Percentiles rank a stretch among this genome's conserved stretches.
Conservation (phyloP, 441 rosid species). For the Croton setiger region DNA sequence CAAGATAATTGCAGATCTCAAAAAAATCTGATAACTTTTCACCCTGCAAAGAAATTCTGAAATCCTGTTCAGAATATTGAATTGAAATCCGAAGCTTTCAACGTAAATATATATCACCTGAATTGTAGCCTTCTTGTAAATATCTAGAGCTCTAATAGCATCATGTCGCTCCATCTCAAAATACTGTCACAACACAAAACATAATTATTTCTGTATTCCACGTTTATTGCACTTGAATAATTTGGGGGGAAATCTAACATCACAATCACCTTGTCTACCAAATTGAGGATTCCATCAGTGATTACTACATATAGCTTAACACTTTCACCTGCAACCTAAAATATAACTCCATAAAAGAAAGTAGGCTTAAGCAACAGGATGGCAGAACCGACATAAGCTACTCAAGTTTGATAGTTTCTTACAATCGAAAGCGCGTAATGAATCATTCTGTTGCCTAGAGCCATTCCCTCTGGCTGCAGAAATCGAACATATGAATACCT, state of each 20-base stretch:
- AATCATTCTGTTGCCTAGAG: slow-evolving; percentile 37
- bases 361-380: slow-evolving; percentile 6
- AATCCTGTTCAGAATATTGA: no score
- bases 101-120: slow-evolving; percentile 30
- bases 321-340: slow-evolving; percentile 48
- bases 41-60: slow-evolving; percentile 28
- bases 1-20: slow-evolving; percentile 40
- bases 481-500: not conserved
- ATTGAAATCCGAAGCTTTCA: not conserved
- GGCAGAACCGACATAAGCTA: not conserved
- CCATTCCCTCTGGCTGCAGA: slow-evolving; percentile 55
- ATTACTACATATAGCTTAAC: slow-evolving; percentile 40
- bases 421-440: slow-evolving; percentile 48
- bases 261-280: slow-evolving; percentile 44
- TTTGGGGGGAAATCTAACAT: not conserved
- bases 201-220: not conserved
- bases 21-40: slow-evolving; percentile 40
- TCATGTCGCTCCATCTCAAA: slow-evolving; percentile 47
- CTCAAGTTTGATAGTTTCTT: slow-evolving; percentile 19
- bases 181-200: slow-evolving; percentile 27
- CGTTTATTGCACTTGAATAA: no score
- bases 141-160: slow-evolving; percentile 44
- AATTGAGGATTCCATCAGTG: slow-evolving; percentile 41
- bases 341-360: slow-evolving; percentile 5
- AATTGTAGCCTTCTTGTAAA: slow-evolving; percentile 42